Evolutionary conservation across 768 basidiomycete genomes (phyloP).

Genomic region (Daedaleopsis sinensis): DNA sequence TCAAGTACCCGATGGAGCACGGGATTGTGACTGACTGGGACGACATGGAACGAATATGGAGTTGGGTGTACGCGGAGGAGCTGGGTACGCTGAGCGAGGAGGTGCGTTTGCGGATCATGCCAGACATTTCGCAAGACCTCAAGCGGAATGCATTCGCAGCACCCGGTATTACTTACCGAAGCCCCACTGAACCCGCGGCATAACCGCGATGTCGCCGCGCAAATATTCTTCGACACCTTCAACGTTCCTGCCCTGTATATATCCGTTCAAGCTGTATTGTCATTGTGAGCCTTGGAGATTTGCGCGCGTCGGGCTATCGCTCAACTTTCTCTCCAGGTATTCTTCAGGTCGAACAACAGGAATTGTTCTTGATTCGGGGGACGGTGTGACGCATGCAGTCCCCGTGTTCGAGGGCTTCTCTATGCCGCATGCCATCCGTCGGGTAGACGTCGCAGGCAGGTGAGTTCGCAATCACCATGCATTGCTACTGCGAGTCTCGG

Average conservation of each 20-base stretch:
- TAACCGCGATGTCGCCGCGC: constrained; percentile 95
- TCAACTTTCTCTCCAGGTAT: constrained; percentile 58
- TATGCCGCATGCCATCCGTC: constrained; percentile 96
- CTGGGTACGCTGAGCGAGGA: constrained; percentile 95
- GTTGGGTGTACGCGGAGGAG: constrained; percentile 95
- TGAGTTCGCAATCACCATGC: constrained; percentile 34
- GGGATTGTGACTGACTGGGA: constrained; percentile 99
- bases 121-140: constrained; percentile 1
- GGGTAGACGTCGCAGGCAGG: constrained; percentile 97
- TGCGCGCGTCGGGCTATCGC: no score
- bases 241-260: constrained; percentile 98
- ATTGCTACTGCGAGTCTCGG: not conserved
- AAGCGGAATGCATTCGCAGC: constrained; percentile 50
- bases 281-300: constrained; percentile 64
- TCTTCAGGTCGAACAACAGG: constrained; percentile 98
- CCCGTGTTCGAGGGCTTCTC: constrained; percentile 99
- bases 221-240: constrained; percentile 99
- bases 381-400: constrained; percentile 98
- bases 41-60: constrained; percentile 99
- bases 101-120: constrained; percentile 46
- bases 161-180: constrained; percentile 96
- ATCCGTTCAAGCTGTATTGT: constrained; percentile 95
- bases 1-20: constrained; percentile 99
- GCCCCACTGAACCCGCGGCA: constrained; percentile 95
- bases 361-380: constrained; percentile 98